phyloP scores from a whole-genome alignment of 164 flowering plant species.

The Magnolia officinalis region DNA sequence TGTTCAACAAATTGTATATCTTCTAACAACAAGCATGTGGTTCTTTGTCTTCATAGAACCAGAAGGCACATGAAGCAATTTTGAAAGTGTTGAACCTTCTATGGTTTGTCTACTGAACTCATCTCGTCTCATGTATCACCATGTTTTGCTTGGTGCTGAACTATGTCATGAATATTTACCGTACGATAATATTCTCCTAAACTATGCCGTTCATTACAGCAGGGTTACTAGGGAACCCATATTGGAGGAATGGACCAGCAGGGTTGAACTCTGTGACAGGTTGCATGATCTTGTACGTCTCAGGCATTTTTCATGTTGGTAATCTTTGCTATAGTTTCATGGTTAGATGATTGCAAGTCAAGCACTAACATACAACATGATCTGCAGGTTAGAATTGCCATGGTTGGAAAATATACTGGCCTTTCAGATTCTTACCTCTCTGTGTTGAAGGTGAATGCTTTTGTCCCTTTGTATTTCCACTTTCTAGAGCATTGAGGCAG shows the following conservation, averaged over 20 bases:
- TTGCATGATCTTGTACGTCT: slow-evolving; percentile 61
- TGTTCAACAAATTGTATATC: neutral
- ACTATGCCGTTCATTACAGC: slow-evolving; percentile 13
- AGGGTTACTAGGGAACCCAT: slow-evolving; percentile 55
- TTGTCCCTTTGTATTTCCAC: neutral
- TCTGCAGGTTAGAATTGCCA: slow-evolving; percentile 89
- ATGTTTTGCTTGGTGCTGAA: neutral
- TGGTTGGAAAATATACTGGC: slow-evolving; percentile 97
- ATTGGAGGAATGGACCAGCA: slow-evolving; percentile 73
- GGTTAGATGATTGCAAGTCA: neutral
- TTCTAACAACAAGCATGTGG: neutral
- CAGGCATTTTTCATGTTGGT: neutral
- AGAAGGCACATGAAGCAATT: slow-evolving; percentile 92
- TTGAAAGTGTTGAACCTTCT: slow-evolving; percentile 67
- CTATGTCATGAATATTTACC: neutral
- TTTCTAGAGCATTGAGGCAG: neutral
- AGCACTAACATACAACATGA: slow-evolving; percentile 2
- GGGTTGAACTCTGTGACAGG: slow-evolving; percentile 58
- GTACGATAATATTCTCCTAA: neutral
- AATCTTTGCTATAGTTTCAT: neutral
- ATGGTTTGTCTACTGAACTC: slow-evolving; percentile 47
- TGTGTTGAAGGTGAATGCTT: slow-evolving; percentile 67
- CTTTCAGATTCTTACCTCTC: slow-evolving; percentile 94
- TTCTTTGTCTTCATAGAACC: slow-evolving; percentile 46
- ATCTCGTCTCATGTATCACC: neutral